phyloP scores from a whole-genome alignment of 2,329 filamentous ascomycete genomes.

The Colletotrichum plurivorum region DNA sequence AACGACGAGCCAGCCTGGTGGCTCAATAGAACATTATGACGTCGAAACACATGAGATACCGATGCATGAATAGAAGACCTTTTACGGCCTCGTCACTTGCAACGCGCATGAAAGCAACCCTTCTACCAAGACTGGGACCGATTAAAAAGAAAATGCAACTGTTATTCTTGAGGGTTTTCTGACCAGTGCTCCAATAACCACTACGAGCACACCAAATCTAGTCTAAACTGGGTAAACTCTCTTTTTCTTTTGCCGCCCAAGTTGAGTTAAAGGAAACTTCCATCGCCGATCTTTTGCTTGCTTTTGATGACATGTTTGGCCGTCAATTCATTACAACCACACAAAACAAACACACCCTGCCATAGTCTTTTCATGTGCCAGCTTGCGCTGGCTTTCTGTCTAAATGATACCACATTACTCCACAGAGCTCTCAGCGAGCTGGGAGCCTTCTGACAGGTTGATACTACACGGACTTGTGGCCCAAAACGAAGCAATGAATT shows the following conservation, averaged over 20 bases:
- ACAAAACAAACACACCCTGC: not conserved
- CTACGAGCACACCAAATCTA: slow-evolving; percentile 23
- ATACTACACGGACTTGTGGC: not conserved
- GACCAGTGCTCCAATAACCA: slow-evolving; percentile 6
- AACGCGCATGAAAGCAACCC: not conserved
- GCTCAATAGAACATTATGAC: slow-evolving; percentile 3
- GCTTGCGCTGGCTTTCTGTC: slow-evolving; percentile 3
- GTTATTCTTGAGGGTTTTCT: not conserved
- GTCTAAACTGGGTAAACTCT: slow-evolving; percentile 1
- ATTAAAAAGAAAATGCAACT: not conserved
- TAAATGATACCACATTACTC: slow-evolving; percentile 12
- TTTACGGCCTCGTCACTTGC: not conserved
- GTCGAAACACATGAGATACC: slow-evolving; percentile 21
- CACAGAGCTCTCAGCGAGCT: not conserved
- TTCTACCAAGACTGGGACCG: too few species aligned
- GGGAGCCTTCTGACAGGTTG: not conserved
- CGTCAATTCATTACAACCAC: not conserved
- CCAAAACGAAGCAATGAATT: not conserved
- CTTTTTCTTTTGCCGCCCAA: slow-evolving; percentile 6
- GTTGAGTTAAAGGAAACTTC: slow-evolving; percentile 7
- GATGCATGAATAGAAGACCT: slow-evolving; percentile 27
- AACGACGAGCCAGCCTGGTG: not conserved
- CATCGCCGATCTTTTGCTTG: slow-evolving; percentile 2
- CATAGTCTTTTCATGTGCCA: not conserved
- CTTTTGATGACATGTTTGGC: not conserved